Base-by-base conservation (phyloP, 176 grass and related monocot genomes). In the bread wheat (Triticum aestivum) region DNA sequence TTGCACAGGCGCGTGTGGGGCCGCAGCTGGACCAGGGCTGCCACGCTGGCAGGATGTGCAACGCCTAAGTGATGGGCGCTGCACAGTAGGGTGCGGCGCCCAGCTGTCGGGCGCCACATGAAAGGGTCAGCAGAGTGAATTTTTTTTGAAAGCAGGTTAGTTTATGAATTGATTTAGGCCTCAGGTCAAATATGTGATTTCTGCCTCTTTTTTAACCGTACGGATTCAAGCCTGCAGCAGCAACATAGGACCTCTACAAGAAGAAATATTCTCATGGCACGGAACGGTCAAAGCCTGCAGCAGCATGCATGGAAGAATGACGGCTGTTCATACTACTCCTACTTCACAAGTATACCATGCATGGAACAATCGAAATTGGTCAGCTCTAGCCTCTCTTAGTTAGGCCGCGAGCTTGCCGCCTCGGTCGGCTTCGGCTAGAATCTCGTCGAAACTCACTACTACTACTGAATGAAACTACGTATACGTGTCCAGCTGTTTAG, bases 281-380 rank as follows among this genome's bases (percentile, higher is more conserved):
- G 9, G n/a, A 24, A 26, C 8, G n/a, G 61, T 62, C n/a, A 62
- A 62, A 62, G 61, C 61, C 61, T 62, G 54, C 54, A 8, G 54
- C 54, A 8, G 18, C 54, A 21, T 59, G 54, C 6, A 59, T 58
- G 18, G 18, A 62, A 62, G 59, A 62, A 62, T 23, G 59, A 62
- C n/a, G 61, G 61, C 61, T 62, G 61, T 62, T 62, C 61, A 62
- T 62, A 62, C 56, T 8, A 54, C 51, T 18, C 14, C 56, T 8
- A 52, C 54, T 2, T 58, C 17, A 20, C 54, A 58, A 62, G 59
- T 23, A 62, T 26, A 26, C 61, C 27, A 77, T 75, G 74, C n/a
- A 73, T 6, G 29, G 42, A 54, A 77, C 47, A 56, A 77, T 77
- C 74, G 15, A 77, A 56, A 56, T 56, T 77, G 74, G 27, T 77